Evolutionary conservation across 345 rosid species (phyloP).

Genomic region (Populus davidiana): DNA sequence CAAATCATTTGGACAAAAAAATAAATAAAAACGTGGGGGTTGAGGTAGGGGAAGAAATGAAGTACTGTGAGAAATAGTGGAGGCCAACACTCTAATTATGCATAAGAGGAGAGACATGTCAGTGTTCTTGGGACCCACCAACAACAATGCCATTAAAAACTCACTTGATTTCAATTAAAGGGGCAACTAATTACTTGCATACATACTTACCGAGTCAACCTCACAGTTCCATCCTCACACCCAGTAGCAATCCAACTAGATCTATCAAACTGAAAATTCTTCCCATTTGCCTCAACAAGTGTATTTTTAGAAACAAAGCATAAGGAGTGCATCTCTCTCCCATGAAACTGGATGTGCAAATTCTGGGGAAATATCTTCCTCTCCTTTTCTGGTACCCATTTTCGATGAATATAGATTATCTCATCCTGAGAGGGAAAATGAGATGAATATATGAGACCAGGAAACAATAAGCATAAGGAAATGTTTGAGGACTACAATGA

Average conservation of each 20-base stretch:
- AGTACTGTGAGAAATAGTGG: background rate
- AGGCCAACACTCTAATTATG: too few relatives aligned
- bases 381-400: slow-evolving; percentile 46
- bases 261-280: slow-evolving; percentile 27
- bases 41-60: background rate
- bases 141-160: background rate
- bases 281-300: slow-evolving; percentile 29
- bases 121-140: background rate
- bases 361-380: slow-evolving; percentile 59
- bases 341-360: slow-evolving; percentile 87
- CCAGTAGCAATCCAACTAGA: slow-evolving; percentile 93
- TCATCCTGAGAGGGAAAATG: slow-evolving; percentile 57
- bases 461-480: background rate
- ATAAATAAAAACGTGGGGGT: background rate
- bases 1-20: background rate
- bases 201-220: slow-evolving; percentile 65
- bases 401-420: slow-evolving; percentile 66
- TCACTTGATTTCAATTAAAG: background rate
- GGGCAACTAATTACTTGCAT: slow-evolving; percentile 2
- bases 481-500: background rate
- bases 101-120: background rate
- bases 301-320: slow-evolving; percentile 58
- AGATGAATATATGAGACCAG: slow-evolving; percentile 5
- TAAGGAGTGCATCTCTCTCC: slow-evolving; percentile 88
- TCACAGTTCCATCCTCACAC: slow-evolving; percentile 97